phyloP scores from a whole-genome alignment of 208 protist species.

The Acanthamoeba polyphaga region DNA sequence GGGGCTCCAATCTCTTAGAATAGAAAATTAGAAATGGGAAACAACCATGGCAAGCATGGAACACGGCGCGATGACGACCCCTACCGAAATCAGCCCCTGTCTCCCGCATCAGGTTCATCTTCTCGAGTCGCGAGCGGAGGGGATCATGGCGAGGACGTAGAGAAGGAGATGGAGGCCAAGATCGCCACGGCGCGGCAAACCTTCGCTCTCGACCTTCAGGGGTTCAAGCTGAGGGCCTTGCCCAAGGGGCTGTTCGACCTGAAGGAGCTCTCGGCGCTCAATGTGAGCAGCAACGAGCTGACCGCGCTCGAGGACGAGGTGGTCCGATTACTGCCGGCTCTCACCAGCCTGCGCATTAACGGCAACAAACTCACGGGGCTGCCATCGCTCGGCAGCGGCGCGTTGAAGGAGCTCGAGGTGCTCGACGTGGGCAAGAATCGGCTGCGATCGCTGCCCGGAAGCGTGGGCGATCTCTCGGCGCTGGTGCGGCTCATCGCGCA shows the following conservation, averaged over 20 bases:
- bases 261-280: constrained; percentile 65
- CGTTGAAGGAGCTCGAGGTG: constrained; percentile 10
- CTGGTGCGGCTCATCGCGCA: constrained; percentile 61
- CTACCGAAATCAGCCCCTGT: neutral
- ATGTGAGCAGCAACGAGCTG: constrained; percentile 64
- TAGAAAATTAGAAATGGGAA: constrained; percentile 22
- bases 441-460: constrained; percentile 19
- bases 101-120: neutral
- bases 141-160: neutral
- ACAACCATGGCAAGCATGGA: constrained; percentile 19
- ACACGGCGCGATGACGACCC: neutral
- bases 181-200: constrained; percentile 49
- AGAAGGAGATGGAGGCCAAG: constrained; percentile 72
- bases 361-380: constrained; percentile 53
- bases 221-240: neutral
- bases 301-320: constrained; percentile 34
- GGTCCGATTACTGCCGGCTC: constrained; percentile 7
- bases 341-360: constrained; percentile 56
- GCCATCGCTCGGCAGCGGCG: neutral
- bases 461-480: neutral
- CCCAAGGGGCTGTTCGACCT: constrained; percentile 49
- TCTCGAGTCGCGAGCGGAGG: neutral
- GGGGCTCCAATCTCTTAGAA: neutral
- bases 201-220: constrained; percentile 51
- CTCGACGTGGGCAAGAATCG: constrained; percentile 68